Evolutionary conservation across 108 stramenopile species (phyloP), one percentile per base, ranked within the genome.

Genomic region (Schizochytrium sp.): DNA sequence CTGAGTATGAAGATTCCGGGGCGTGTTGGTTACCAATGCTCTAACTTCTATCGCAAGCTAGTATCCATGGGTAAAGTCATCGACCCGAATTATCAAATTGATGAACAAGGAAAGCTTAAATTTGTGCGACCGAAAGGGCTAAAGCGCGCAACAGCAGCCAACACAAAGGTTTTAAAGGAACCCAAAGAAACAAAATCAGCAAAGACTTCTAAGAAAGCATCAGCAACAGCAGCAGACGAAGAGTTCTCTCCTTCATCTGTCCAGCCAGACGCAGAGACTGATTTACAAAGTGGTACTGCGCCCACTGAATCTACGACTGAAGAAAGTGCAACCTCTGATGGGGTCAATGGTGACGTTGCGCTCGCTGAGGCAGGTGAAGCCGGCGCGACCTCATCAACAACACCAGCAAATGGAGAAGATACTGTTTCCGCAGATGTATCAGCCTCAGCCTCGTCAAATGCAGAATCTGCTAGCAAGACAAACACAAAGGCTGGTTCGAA

Each of bases 61-160:
- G 53, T 83, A 5, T 47, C 53, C 15, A n/a, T 55, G 76, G 76
- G 76, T 28, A 49, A 83, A 53, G 76, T 83, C 0, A 13, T 55
- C 40, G 76, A 83, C 28, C 76, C 76, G 15, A 83, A 83, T 42
- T 83, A 83, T 40, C 76, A 83, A 38, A 83, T 83, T 83, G 76
- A 83, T 53, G 28, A 17, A 17, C 28, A 17, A n/a, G 76, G 76
- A 47, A 83, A 83, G 76, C 76, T 83, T 53, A 83, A 83, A 40
- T 83, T 83, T 28, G 76, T 83, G 47, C 5, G 76, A 1, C 76
- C 76, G 0, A 83, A 83, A 28, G 76, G 76, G 0, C 76, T 83
- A 47, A 83, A 83, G 53, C 76, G 76, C 53, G 76, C 50, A 10
- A 69, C 64, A 1, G 64, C 64, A 7, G 64, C 15, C 64, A 69